Base-by-base conservation (phyloP, 1,284 basidiomycete genomes). In the Earliella scabrosa region DNA sequence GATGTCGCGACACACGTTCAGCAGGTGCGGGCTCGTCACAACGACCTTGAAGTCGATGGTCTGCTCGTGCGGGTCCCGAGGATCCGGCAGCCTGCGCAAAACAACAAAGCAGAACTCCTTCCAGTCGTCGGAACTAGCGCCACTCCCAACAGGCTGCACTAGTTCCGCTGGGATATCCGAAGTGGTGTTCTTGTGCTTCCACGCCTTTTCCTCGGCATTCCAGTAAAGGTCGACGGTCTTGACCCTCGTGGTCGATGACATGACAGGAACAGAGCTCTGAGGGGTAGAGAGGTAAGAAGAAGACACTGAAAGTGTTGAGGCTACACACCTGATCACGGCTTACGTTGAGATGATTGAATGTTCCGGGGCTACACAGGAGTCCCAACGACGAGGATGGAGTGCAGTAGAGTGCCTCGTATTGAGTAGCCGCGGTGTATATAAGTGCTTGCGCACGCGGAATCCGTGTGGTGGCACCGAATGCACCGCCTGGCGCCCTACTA, bases 151-250 rank as follows among this genome's bases (percentile, higher is more conserved):
- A 5, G 56, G 54, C 23, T 76, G 76, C 40, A 76, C 51, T 3
- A 71, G 69, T 63, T 83, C 81, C 6, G 80, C 75, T 0, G 73
- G 74, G 44, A 82, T 73, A 52, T 78, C 78, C 2, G 80, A 75
- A 54, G 73, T 78, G 59, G 76, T 81, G 66, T 80, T 81, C 78
- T 81, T 56, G 63, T 83, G 83, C 67, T 80, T 82, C 82, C 81
- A 83, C 21, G 67, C 63, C 62, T 77, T 81, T 24, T 72, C 72
- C 80, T 80, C 81, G 53, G 74, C 70, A 60, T 78, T 81, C 66
- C 79, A 83, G 61, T 82, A 82, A 60, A 79, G 74, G 63, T 84
- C 82, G 31, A 84, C 76, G 4, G 79, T 77, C 64, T 83, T 83
- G 63, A 83, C 69, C 67, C 83, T 81, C 54, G 81, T 69, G 11